Evolutionary conservation across 306 rosid species (phyloP), one percentile per base, ranked within the genome.

Genomic region (Benincasa hispida): DNA sequence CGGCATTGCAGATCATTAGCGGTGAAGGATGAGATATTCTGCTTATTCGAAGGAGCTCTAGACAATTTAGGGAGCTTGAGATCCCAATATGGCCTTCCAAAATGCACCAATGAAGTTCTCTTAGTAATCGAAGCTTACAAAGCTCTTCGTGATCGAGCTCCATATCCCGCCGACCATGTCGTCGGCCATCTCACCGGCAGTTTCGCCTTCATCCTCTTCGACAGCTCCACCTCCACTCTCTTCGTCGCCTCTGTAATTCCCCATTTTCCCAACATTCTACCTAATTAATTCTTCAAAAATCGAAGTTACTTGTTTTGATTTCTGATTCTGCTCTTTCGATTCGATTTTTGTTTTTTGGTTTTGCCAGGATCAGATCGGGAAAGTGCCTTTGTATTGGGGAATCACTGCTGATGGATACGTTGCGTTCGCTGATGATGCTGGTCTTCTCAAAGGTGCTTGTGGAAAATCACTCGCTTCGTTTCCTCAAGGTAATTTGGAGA

Each of bases 401-500:
- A 91, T 94, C 57, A 94, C 97, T 7, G 98, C 97, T 48, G 98
- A 94, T 86, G 97, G 98, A 25, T 87, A 81, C 10, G 96, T 91
- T 11, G 98, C 96, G 32, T 94, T 91, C 75, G 92, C 95, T 67
- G 91, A 94, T 72, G 89, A 94, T 79, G 91, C 95, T 1, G 95
- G 85, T 11, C 72, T 94, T 86, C 98, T 94, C 7, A 90, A 84
- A 83, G 87, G 88, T 77, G 94, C 98, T 80, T 94, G 98, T 89
- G 97, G 98, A 82, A 94, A 94, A 94, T 94, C 98, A 25, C 97
- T 94, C 69, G 98, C 98, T 47, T 94, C 98, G 51, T 94, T 94
- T 74, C 97, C 98, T 81, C 93, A 86, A 85, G 98, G 76, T 72
- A 70, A 41, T 45, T 72, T 8, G 7, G 12, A 18, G 28, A 27